Percentiles rank a stretch among this genome's conserved stretches.
These are phyloP conservation scores for Pyrenophora teres DNA, from an alignment of 2,329 filamentous ascomycete species.

Conservation along the genomic window DNA sequence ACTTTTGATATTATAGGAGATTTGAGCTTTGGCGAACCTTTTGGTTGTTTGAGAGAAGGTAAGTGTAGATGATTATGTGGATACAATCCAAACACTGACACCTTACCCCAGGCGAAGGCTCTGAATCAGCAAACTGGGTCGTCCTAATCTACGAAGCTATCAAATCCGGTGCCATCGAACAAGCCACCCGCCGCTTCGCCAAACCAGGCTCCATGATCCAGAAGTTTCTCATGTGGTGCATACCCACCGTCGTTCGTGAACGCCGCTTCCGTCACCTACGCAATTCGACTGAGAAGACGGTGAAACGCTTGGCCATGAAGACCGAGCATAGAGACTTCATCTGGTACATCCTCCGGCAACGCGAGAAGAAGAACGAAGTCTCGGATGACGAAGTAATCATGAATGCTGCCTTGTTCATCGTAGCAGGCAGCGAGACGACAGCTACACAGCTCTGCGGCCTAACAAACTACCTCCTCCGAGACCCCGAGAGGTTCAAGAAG, in stretches of 20 bases:
- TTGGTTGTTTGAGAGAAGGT: constrained; percentile 40
- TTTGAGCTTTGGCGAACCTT: constrained; percentile 40
- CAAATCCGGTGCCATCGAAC: constrained; percentile 40
- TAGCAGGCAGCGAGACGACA: constrained; percentile 43
- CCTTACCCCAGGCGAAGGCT: constrained; percentile 27
- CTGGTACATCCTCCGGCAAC: constrained; percentile 42
- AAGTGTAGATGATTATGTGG: not conserved
- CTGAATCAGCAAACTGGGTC: constrained; percentile 43
- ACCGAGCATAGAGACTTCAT: constrained; percentile 44
- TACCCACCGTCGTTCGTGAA: constrained; percentile 34
- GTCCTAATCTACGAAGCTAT: constrained; percentile 42
- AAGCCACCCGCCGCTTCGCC: constrained; percentile 38
- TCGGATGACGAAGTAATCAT: constrained; percentile 40
- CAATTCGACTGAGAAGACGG: constrained; percentile 39
- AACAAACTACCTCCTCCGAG: constrained; percentile 37
- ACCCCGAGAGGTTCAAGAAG: constrained; percentile 29
- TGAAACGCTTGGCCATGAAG: constrained; percentile 33
- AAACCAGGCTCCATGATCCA: constrained; percentile 29
- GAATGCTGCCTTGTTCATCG: constrained; percentile 41
- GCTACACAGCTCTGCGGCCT: constrained; percentile 42
- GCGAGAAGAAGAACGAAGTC: constrained; percentile 43
- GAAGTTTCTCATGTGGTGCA: constrained; percentile 36
- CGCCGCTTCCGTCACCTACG: constrained; percentile 33
- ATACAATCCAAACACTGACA: not conserved
- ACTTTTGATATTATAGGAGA: constrained; percentile 44